A percentile compares a stretch with the other conserved stretches of the same genome.
phyloP scores from a whole-genome alignment of 345 rosid species.

The Eutrema yunnanense region DNA sequence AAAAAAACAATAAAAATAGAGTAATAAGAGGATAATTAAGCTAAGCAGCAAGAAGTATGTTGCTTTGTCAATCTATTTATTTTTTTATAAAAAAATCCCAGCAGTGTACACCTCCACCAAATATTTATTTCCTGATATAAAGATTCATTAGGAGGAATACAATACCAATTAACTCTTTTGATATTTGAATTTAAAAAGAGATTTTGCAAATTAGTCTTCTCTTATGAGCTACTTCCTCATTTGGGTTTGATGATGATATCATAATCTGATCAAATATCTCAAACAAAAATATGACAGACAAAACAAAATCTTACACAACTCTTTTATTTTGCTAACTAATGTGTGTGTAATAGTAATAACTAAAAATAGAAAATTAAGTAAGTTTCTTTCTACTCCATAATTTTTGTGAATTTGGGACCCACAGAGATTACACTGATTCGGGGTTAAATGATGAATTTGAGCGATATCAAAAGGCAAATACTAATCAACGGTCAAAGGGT shows the following conservation, averaged over 20 bases:
- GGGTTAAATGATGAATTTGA: background rate
- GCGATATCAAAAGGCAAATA: constrained; percentile 8
- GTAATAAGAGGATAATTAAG: background rate
- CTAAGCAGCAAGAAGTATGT: background rate
- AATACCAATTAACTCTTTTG: background rate
- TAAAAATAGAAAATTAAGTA: background rate
- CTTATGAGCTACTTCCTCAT: background rate
- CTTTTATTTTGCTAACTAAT: background rate
- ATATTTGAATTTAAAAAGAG: background rate
- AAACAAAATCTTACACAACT: background rate
- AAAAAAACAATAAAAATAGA: background rate
- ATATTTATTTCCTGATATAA: constrained; percentile 11
- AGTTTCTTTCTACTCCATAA: background rate
- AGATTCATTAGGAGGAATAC: background rate
- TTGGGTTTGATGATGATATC: background rate
- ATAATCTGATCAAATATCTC: background rate
- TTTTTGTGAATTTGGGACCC: background rate
- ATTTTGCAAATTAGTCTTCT: background rate
- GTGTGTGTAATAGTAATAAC: background rate
- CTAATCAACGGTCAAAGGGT: constrained; percentile 27
- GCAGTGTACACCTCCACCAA: constrained; percentile 14
- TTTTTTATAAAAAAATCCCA: background rate
- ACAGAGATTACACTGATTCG: background rate
- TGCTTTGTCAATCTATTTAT: background rate
- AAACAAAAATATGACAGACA: background rate